These are phyloP conservation scores for Cercospora canescens DNA, from an alignment of 2,329 filamentous ascomycete species.

Conservation along the genomic window DNA sequence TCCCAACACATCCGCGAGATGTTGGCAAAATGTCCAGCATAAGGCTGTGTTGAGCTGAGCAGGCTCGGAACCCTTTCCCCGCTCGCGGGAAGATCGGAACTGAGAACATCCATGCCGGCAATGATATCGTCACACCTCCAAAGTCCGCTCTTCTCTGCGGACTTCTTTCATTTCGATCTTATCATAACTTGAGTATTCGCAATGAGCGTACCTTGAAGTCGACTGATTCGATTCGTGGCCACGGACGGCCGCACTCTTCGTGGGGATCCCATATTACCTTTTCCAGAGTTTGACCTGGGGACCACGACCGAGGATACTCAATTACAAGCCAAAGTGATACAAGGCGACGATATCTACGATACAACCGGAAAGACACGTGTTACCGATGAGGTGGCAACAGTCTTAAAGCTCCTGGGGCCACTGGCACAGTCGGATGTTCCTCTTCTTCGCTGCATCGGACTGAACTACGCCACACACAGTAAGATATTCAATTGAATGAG, in stretches of 20 bases:
- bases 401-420: constrained; percentile 56
- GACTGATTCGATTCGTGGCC: constrained; percentile 68
- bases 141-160: background rate
- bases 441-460: constrained; percentile 58
- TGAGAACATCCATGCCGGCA: background rate
- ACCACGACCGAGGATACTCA: constrained; percentile 38
- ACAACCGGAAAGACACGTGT: constrained; percentile 44
- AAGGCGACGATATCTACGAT: constrained; percentile 44
- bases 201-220: constrained; percentile 44
- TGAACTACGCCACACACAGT: constrained; percentile 60
- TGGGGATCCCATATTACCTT: constrained; percentile 63
- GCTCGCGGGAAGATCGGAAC: background rate
- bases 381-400: constrained; percentile 53
- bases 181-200: background rate
- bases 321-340: constrained; percentile 54
- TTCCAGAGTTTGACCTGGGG: constrained; percentile 25
- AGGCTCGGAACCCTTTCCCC: background rate
- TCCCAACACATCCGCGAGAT: background rate
- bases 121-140: background rate
- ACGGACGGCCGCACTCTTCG: constrained; percentile 69
- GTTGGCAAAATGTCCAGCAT: background rate
- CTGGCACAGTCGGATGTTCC: constrained; percentile 52
- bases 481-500: constrained; percentile 8
- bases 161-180: background rate
- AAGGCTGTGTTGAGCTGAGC: background rate